Evolutionary conservation across 306 rosid species (phyloP).

Genomic region (Pyrus pyrifolia): DNA sequence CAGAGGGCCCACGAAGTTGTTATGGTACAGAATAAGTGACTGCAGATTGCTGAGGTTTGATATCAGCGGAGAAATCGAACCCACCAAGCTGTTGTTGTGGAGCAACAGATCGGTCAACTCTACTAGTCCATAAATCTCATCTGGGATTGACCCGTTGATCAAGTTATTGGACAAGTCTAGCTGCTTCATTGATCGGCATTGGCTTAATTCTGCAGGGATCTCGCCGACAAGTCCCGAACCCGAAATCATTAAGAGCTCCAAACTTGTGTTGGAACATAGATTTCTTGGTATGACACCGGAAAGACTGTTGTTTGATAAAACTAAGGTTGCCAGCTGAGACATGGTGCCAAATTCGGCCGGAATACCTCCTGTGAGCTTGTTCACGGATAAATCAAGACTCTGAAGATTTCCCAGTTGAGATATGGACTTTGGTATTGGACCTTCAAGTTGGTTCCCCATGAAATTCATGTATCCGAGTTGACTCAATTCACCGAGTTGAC

Average conservation of each 20-base stretch:
- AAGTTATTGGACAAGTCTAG: constrained; percentile 83
- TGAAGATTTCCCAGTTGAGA: constrained; percentile 55
- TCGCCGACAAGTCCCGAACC: constrained; percentile 50
- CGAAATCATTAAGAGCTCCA: constrained; percentile 57
- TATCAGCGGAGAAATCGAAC: constrained; percentile 62
- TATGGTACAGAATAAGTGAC: constrained; percentile 65
- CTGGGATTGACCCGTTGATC: constrained; percentile 73
- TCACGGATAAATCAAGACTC: constrained; percentile 69
- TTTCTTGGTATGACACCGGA: constrained; percentile 55
- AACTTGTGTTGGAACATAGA: constrained; percentile 65
- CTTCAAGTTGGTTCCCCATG: constrained; percentile 63
- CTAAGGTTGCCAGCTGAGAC: constrained; percentile 50
- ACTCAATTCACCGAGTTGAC: constrained; percentile 56
- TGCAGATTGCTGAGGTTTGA: constrained; percentile 60
- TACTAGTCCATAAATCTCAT: constrained; percentile 41
- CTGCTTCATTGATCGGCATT: constrained; percentile 60
- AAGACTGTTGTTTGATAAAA: constrained; percentile 66
- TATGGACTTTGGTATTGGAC: constrained; percentile 55
- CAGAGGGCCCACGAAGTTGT: constrained; percentile 61
- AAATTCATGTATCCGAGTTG: constrained; percentile 64
- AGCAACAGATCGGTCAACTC: constrained; percentile 69
- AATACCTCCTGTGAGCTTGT: constrained; percentile 61
- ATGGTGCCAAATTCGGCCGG: constrained; percentile 66
- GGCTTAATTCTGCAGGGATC: constrained; percentile 59
- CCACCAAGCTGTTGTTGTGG: constrained; percentile 78